These are phyloP conservation scores for Kokia cookei DNA, from an alignment of 441 rosid species.

Conservation along the genomic window DNA sequence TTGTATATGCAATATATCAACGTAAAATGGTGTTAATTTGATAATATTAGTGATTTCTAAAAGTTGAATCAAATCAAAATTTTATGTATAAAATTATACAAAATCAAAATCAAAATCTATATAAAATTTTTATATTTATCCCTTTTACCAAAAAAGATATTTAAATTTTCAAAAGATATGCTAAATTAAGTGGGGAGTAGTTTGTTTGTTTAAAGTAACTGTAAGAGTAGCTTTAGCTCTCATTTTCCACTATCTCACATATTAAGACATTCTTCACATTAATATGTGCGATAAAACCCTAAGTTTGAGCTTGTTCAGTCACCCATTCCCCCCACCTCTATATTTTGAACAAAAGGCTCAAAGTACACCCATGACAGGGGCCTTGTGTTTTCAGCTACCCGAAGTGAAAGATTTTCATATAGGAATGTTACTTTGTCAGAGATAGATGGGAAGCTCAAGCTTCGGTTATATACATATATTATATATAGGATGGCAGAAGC, in stretches of 20 bases:
- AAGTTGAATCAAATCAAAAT: no score
- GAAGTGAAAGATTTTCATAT: background rate
- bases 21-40: no score
- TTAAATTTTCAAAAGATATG: no score
- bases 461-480: background rate
- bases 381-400: background rate
- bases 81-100: no score
- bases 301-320: background rate
- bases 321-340: background rate
- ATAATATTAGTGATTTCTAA: no score
- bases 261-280: background rate
- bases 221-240: background rate
- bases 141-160: no score
- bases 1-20: no score
- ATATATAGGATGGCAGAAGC: background rate
- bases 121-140: no score
- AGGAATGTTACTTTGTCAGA: background rate
- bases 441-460: background rate
- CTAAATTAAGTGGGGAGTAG: no score
- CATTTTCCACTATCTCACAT: background rate
- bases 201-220: no score
- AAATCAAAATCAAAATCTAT: no score
- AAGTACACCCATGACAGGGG: background rate
- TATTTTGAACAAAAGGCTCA: background rate
- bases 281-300: background rate